A percentile compares a stretch with the other conserved stretches of the same genome.
These are phyloP conservation scores for Penicillium decumbens DNA, from an alignment of 2,329 filamentous ascomycete species.

Conservation along the genomic window DNA sequence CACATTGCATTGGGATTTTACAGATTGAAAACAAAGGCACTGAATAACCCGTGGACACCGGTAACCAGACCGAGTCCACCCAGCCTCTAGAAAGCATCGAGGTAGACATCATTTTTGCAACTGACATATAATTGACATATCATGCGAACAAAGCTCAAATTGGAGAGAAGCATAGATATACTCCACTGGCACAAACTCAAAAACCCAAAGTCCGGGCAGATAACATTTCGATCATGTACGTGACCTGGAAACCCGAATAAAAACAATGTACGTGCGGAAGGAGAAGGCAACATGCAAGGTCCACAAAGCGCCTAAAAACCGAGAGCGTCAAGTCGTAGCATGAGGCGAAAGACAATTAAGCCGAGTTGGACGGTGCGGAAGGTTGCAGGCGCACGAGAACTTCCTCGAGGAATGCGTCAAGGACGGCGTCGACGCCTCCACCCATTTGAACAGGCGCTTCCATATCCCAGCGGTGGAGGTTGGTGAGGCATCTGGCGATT, in stretches of 20 bases:
- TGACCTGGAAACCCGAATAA: not conserved
- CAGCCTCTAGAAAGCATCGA: not conserved
- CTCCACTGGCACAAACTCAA: not conserved
- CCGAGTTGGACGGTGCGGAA: constrained; percentile 34
- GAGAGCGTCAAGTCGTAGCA: constrained; percentile 1
- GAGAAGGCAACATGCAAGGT: not conserved
- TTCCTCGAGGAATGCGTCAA: constrained; percentile 91
- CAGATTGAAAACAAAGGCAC: not conserved
- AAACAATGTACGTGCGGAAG: constrained; percentile 5
- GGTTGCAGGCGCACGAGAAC: constrained; percentile 88
- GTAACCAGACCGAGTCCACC: not conserved
- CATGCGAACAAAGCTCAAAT: not conserved
- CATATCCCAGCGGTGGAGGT: constrained; percentile 85
- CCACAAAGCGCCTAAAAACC: constrained; percentile 1
- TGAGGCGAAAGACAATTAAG: not conserved
- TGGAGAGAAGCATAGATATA: not conserved
- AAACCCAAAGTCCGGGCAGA: not conserved
- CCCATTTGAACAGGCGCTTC: constrained; percentile 90
- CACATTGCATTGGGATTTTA: not conserved
- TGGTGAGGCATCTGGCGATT: constrained; percentile 74
- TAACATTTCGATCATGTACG: not conserved
- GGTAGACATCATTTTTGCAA: not conserved
- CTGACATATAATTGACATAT: not conserved
- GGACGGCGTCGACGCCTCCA: constrained; percentile 77
- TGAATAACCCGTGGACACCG: not conserved